Evolutionary conservation across 1,284 basidiomycete genomes (phyloP), one percentile per base, ranked within the genome.

Genomic region (Ustilago trichophora): DNA sequence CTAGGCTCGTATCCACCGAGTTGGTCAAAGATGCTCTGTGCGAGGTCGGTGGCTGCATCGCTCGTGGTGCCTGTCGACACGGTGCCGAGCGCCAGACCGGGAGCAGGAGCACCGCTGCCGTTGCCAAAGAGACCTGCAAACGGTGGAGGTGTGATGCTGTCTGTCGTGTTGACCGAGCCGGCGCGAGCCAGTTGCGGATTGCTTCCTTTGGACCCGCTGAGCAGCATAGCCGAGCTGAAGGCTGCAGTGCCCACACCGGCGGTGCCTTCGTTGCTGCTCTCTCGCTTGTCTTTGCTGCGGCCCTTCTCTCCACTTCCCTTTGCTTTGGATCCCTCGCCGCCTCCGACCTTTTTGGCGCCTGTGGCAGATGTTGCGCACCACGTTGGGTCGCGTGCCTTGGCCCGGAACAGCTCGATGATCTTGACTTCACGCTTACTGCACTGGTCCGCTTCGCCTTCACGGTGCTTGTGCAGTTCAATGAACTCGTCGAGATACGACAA

Each of bases 371-470:
- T 59, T 10, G 75, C 76, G 47, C 77, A 75, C 74, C 74, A 78
- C 13, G 59, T 70, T 2, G 74, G 76, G 24, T 78, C 75, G 24
- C 59, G 53, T 22, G 74, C 74, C 37, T 77, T 78, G 15, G 71
- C 59, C 31, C 71, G 55, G 57, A 80, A 80, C 24, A 78, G 72
- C 54, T 75, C 59, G 33, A 80, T 77, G 49, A 80, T 80, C 40
- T 72, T 70, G 52, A 80, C 71, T 50, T 80, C 77, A 15, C 76
- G 65, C 55, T 73, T 76, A 34, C 66, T 72, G 52, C 75, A 77
- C 47, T 75, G 72, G 33, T 76, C 73, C 15, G 64, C 68, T 27
- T 76, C 74, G 24, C 66, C 72, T 36, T 65, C 65, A 13, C 65
- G 58, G 21, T 62, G 38, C 26, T 57, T 57, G 54, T 78, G 67